Percentiles rank a stretch among this genome's conserved stretches.
Conservation (phyloP, 2,329 filamentous ascomycete species). For the Curvularia lunata region DNA sequence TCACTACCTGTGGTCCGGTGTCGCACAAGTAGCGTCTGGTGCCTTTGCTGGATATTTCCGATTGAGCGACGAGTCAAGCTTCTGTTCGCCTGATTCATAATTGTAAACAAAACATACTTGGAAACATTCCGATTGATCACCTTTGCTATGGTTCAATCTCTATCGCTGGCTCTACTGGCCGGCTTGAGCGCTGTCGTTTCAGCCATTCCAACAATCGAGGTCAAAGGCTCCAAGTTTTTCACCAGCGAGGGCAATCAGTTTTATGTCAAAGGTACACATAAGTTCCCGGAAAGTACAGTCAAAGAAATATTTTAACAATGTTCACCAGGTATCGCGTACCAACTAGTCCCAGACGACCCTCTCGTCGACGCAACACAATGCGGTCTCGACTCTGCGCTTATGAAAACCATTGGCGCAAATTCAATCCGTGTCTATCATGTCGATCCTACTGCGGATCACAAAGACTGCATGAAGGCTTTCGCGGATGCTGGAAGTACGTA, state of each 20-base stretch:
- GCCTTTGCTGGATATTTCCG: background rate
- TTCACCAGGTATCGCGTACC: constrained; percentile 72
- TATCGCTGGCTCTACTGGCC: constrained; percentile 27
- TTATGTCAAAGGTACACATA: constrained; percentile 74
- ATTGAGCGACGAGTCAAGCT: background rate
- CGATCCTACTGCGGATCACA: constrained; percentile 72
- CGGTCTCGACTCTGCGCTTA: constrained; percentile 73
- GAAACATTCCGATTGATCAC: background rate
- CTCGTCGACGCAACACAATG: constrained; percentile 79
- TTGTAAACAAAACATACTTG: background rate
- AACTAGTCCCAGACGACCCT: constrained; percentile 72
- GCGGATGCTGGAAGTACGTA: constrained; percentile 61
- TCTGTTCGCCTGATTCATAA: background rate
- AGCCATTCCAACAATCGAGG: constrained; percentile 63
- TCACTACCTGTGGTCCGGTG: background rate
- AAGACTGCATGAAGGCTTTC: constrained; percentile 81
- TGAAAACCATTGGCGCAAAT: constrained; percentile 82
- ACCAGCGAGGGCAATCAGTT: constrained; percentile 79
- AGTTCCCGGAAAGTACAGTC: background rate
- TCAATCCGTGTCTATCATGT: constrained; percentile 90
- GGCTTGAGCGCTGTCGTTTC: constrained; percentile 44
- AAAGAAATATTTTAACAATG: constrained; percentile 10
- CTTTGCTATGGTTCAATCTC: constrained; percentile 15
- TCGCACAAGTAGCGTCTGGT: background rate
- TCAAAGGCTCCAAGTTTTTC: constrained; percentile 84